Base-by-base conservation (phyloP, 2,329 filamentous ascomycete species). In the Fusarium globosum region DNA sequence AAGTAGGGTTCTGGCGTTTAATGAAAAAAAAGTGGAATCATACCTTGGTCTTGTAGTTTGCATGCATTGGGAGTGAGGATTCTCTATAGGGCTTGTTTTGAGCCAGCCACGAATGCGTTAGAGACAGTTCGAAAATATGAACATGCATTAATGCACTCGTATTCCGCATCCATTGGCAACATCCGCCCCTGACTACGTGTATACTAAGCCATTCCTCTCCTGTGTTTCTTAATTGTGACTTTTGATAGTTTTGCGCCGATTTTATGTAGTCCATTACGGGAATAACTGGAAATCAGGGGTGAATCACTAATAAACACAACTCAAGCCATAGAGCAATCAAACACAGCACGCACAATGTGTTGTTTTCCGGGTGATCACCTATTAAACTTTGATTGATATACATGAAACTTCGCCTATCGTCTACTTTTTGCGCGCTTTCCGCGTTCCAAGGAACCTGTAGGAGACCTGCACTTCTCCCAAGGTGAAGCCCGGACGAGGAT, bases 1-100 rank as follows among this genome's bases (percentile, higher is more conserved):
- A 96, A 96, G 89, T 95, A 94, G 88, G 88, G 68, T 75, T 78
- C 73, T 75, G 79, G 81, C 79, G 79, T 81, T 80, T 78, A 76
- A 78, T 79, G 75, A 78, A 80, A 75, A 76, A 76, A 79, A 80
- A 78, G 77, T 76, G 77, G 77, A 79, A 78, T 80, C 78, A 77
- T 80, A 79, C 78, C 79, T 80, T 78, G 79, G 77, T 83, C 81
- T 82, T 81, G 75, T 81, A 79, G 74, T 82, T 81, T 82, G 79
- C 82, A 83, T 82, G 81, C 81, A 82, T 82, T 81, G 75, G 82
- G 82, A 82, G 80, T 82, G 82, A 80, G 79, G 79, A 78, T 79
- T 80, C 77, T 79, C 73, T 78, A 70, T 69, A 69, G 73, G 78
- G 77, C 72, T 80, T 73, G 66, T 73, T 80, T 79, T 73, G 62